These are phyloP conservation scores for Bromus sterilis DNA, from an alignment of 176 grass and related monocot species.

Conservation along the genomic window DNA sequence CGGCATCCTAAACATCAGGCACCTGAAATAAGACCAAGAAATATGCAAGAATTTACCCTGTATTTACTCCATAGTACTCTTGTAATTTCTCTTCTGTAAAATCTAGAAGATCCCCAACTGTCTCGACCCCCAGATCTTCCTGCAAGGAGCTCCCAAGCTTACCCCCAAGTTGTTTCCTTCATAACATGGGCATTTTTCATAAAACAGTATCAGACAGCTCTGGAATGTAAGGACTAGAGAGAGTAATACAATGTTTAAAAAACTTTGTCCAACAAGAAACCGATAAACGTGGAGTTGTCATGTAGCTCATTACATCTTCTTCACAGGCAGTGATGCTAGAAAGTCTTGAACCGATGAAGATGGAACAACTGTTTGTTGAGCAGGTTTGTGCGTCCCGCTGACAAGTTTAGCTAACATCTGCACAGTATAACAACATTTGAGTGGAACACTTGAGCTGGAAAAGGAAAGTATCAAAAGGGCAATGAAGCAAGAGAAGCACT, in stretches of 20 bases:
- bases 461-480: conserved; percentile 6
- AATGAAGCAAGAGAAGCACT: neutral
- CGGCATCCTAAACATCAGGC: neutral
- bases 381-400: conserved; percentile 93
- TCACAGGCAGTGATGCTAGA: conserved; percentile 72
- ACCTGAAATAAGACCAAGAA: conserved; percentile 7
- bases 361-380: conserved; percentile 90
- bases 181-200: conserved; percentile 3
- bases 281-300: neutral
- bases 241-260: neutral
- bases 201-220: neutral
- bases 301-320: conserved; percentile 76
- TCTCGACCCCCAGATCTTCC: conserved; percentile 69
- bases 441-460: conserved; percentile 1
- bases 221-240: neutral
- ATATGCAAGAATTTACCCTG: conserved; percentile 46
- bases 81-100: conserved; percentile 78
- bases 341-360: conserved; percentile 73
- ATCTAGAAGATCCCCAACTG: conserved; percentile 71
- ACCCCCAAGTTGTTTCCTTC: conserved; percentile 96
- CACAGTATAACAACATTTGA: conserved; percentile 22
- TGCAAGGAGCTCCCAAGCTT: conserved; percentile 91
- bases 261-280: neutral
- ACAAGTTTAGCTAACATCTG: conserved; percentile 98
- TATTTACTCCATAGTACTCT: conserved; percentile 78